Evolutionary conservation across 306 rosid species (phyloP).

Genomic region (Amphicarpaea edgeworthii): DNA sequence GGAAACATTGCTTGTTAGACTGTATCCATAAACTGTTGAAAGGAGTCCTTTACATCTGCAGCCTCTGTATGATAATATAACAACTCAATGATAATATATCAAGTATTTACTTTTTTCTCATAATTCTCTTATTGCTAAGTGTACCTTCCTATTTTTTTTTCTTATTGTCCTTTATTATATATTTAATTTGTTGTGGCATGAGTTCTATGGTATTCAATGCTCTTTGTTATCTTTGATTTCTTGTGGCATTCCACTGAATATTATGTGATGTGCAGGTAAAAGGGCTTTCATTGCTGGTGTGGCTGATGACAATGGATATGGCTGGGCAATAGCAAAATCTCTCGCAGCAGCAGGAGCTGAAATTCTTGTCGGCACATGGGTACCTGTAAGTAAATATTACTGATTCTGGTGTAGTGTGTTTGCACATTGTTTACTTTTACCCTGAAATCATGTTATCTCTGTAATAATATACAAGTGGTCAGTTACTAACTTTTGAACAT

Average conservation of each 20-base stretch:
- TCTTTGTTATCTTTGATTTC: not conserved
- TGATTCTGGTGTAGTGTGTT: not conserved
- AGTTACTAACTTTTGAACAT: constrained; percentile 36
- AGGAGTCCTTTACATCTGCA: constrained; percentile 2
- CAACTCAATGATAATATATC: not conserved
- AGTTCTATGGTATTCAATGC: too few relatives aligned
- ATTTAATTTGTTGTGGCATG: not conserved
- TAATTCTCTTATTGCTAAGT: not conserved
- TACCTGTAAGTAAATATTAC: constrained; percentile 76
- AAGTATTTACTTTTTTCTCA: not conserved
- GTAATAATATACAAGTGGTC: constrained; percentile 31
- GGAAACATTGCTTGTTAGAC: not conserved
- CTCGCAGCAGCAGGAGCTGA: constrained; percentile 99
- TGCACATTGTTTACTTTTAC: not conserved
- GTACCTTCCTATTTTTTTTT: not conserved
- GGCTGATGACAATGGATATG: constrained; percentile 96
- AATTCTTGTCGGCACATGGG: constrained; percentile 98
- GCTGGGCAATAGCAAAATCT: constrained; percentile 99
- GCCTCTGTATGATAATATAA: not conserved
- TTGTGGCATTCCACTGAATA: constrained; percentile 22
- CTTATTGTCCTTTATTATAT: not conserved
- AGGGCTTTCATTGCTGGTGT: constrained; percentile 97
- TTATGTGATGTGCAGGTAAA: constrained; percentile 65
- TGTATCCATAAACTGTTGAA: not conserved
- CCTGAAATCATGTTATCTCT: constrained; percentile 28